Evolutionary conservation across 1,284 basidiomycete genomes (phyloP), one percentile per base, ranked within the genome.

Genomic region (Hypsizygus ulmarius): DNA sequence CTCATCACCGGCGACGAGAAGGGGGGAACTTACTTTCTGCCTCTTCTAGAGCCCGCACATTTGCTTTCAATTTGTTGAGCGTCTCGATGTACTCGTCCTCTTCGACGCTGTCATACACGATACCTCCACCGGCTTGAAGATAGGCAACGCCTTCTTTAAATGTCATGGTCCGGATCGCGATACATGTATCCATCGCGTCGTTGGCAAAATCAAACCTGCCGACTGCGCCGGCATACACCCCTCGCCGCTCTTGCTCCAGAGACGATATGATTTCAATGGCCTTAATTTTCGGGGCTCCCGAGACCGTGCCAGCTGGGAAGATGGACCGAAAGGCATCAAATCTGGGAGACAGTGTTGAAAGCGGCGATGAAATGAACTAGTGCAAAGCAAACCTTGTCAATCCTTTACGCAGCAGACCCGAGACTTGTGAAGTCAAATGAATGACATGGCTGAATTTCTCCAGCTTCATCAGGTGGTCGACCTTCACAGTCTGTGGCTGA

Each of bases 271-370:
- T 84, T 66, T 99, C 93, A 58, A 99, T 93, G 1, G 97, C 97
- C 65, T 97, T 96, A 69, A 99, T 94, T 71, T 99, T 99, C 1
- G 97, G 97, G 25, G 97, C 97, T 11, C 97, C 97, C 0, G 93
- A 97, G n/a, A 99, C 96, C 1, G 97, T 99, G 0, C 97, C 97
- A 4, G 97, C 96, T 0, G 97, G 97, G 75, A 99, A 99, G 59
- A 99, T 99, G 37, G 95, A 98, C 16, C 97, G 85, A 76, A 99
- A 97, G 0, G 97, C 97, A 66, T 99, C 97, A 64, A 98, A 99
- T 57, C 94, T 93, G 27, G 9, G 18, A 19, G 3, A 47, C 11
- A 14, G 10, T 12, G 9, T 59, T 14, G 34, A 7, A 32, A n/a
- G n/a, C n/a, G n/a, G n/a, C n/a, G n/a, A n/a, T 49, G 19, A 48